Conservation (phyloP, 495 filamentous ascomycete genomes). For the Daldinia loculata region DNA sequence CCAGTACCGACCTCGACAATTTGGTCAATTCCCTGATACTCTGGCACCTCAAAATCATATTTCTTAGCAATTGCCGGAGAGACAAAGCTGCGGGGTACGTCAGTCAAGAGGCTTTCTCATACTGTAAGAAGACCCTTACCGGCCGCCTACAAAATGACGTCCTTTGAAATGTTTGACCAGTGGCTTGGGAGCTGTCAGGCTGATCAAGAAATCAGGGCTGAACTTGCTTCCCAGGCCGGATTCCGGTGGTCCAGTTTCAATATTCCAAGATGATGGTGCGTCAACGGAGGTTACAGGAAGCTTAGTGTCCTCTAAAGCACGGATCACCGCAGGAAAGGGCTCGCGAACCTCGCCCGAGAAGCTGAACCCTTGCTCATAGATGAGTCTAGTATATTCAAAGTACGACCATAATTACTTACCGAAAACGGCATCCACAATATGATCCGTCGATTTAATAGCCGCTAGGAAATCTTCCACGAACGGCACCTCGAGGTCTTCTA, state of each 20-base stretch:
- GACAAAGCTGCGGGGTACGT: constrained; percentile 70
- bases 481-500: constrained; percentile 80
- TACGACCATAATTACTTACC: constrained; percentile 57
- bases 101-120: constrained; percentile 20
- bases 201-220: constrained; percentile 79
- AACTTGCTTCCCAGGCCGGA: constrained; percentile 82
- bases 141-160: constrained; percentile 86
- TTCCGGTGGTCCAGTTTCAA: constrained; percentile 81
- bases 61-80: constrained; percentile 80
- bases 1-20: constrained; percentile 76
- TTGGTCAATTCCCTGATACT: constrained; percentile 90
- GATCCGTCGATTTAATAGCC: constrained; percentile 72
- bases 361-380: constrained; percentile 72
- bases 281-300: constrained; percentile 89
- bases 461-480: constrained; percentile 82
- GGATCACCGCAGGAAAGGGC: constrained; percentile 84
- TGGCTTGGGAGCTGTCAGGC: constrained; percentile 95
- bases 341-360: constrained; percentile 92
- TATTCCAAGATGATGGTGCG: constrained; percentile 92
- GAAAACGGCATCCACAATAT: constrained; percentile 94
- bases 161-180: constrained; percentile 83
- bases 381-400: constrained; percentile 26
- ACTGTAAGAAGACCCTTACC: constrained; percentile 54
- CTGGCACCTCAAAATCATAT: constrained; percentile 83
- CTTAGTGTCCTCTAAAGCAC: constrained; percentile 72